Percentiles rank a stretch among this genome's conserved stretches.
Evolutionary conservation across 192 early-diverging fungal species (phyloP).

Genomic region (Rhizophagus sp.): DNA sequence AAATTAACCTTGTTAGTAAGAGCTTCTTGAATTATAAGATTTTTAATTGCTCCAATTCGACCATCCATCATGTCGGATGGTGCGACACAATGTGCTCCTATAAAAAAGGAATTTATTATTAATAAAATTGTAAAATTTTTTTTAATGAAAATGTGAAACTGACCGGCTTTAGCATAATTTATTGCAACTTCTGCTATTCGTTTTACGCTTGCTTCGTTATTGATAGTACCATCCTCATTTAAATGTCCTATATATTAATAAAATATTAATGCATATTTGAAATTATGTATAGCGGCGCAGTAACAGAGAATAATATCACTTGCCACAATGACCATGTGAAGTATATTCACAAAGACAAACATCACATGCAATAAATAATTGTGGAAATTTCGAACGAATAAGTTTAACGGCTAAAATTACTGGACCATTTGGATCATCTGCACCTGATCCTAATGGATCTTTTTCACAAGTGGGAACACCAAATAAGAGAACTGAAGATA

Average conservation of each 20-base stretch:
- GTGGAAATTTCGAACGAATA: constrained; percentile 75
- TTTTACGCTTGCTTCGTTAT: constrained; percentile 77
- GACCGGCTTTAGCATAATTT: constrained; percentile 86
- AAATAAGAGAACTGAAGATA: constrained; percentile 87
- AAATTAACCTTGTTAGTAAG: constrained; percentile 79
- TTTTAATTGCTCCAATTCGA: constrained; percentile 91
- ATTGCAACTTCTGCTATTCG: constrained; percentile 84
- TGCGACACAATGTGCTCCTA: constrained; percentile 79
- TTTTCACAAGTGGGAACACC: constrained; percentile 83
- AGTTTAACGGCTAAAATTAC: constrained; percentile 83
- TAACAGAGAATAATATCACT: background rate
- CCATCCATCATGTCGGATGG: constrained; percentile 99
- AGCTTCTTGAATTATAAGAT: constrained; percentile 71
- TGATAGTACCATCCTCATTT: constrained; percentile 75
- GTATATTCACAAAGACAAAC: constrained; percentile 98
- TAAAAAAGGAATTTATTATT: background rate
- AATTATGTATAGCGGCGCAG: background rate
- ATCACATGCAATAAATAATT: constrained; percentile 87
- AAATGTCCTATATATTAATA: constrained; percentile 33
- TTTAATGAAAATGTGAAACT: background rate
- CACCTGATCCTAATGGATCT: constrained; percentile 78
- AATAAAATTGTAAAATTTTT: background rate
- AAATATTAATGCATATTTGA: background rate
- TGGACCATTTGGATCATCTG: constrained; percentile 81
- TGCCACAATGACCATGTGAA: constrained; percentile 94